phyloP scores from a whole-genome alignment of 202 grass and related monocot genomes.

The Carex arenaria region DNA sequence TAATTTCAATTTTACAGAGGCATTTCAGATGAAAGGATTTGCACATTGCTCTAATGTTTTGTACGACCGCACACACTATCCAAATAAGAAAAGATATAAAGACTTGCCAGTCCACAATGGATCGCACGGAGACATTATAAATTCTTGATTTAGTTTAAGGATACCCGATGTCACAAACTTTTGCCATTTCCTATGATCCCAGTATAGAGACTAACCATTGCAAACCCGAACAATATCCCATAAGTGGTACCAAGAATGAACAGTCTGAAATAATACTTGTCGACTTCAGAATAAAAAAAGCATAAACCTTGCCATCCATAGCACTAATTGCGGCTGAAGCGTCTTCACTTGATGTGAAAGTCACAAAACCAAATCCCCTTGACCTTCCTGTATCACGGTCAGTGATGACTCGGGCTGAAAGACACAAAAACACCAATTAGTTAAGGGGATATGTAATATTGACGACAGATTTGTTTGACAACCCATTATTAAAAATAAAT shows the following conservation, averaged over 20 bases:
- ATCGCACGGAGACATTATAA: background rate
- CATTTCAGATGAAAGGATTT: background rate
- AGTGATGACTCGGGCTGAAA: conserved; percentile 68
- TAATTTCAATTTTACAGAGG: background rate
- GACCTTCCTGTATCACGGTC: conserved; percentile 71
- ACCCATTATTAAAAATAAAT: background rate
- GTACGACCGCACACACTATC: background rate
- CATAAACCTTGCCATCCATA: conserved; percentile 69
- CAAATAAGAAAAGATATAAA: background rate
- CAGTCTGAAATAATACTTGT: background rate
- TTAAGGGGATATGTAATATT: background rate
- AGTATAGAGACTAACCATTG: background rate
- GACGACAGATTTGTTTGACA: background rate
- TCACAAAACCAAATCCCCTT: conserved; percentile 85
- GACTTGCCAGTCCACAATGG: background rate
- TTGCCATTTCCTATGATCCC: background rate
- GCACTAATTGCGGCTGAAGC: conserved; percentile 58
- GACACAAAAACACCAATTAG: conserved; percentile 22
- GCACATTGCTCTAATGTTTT: background rate
- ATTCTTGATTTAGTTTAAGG: background rate
- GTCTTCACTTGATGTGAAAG: conserved; percentile 55
- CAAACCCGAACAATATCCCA: background rate
- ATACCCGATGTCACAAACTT: background rate
- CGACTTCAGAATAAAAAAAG: background rate
- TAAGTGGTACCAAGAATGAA: conserved; percentile 4